Conservation (phyloP, 2,329 filamentous ascomycete genomes). For the Celoporthe dispersa region DNA sequence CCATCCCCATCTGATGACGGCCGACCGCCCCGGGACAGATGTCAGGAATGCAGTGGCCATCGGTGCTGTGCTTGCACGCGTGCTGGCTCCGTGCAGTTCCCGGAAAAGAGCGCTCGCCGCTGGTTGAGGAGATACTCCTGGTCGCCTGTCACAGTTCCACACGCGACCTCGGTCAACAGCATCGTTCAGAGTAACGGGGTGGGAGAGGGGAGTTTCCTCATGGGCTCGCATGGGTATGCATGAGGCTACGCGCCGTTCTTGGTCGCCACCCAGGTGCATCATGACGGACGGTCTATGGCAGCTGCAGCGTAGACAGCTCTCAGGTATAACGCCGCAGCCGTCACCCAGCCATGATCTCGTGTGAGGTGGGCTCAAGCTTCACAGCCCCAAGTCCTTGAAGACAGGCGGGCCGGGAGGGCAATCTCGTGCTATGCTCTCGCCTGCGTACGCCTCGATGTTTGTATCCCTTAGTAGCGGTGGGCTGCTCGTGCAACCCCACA, state of each 20-base stretch:
- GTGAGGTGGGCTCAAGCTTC: not conserved
- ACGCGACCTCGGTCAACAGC: not conserved
- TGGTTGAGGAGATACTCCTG: not conserved
- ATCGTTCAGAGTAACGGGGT: not conserved
- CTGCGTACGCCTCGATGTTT: not conserved
- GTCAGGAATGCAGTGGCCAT: too few relatives aligned
- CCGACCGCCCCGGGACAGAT: not conserved
- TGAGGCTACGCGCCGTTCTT: not conserved
- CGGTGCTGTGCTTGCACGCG: too few relatives aligned
- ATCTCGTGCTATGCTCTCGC: not conserved
- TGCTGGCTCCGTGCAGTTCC: too few relatives aligned
- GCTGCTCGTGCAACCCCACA: not conserved
- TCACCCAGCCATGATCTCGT: not conserved
- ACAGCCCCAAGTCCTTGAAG: not conserved
- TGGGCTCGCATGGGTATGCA: not conserved
- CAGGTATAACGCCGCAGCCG: not conserved
- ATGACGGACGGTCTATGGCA: not conserved
- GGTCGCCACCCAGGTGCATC: too few relatives aligned
- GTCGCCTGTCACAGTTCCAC: too few relatives aligned
- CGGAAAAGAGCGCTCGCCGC: too few relatives aligned
- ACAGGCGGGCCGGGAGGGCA: not conserved
- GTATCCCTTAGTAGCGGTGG: not conserved
- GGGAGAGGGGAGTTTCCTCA: not conserved
- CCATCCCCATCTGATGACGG: not conserved
- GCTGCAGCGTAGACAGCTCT: not conserved